phyloP scores from a whole-genome alignment of 371 early-diverging fungal genomes.

The Umbelopsis sp. region DNA sequence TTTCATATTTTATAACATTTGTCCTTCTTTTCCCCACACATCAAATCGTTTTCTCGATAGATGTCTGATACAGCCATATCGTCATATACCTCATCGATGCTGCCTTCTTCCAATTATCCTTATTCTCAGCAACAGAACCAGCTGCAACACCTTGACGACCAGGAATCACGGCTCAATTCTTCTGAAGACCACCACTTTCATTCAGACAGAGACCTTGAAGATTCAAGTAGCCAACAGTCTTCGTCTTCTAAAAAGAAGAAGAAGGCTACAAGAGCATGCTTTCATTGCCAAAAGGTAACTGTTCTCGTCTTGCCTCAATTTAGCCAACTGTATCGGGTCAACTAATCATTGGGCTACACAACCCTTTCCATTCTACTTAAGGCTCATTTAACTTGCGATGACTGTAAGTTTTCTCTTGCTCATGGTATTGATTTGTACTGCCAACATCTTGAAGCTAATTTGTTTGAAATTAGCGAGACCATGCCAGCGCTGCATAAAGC shows the following conservation, averaged over 20 bases:
- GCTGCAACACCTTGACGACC: constrained; percentile 4
- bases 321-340: background rate
- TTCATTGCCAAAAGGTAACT: constrained; percentile 59
- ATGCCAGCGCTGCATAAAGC: constrained; percentile 83
- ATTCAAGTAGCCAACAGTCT: background rate
- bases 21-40: background rate
- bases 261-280: constrained; percentile 40
- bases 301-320: background rate
- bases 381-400: constrained; percentile 71
- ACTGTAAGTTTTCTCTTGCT: constrained; percentile 42
- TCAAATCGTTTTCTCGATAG: constrained; percentile 13
- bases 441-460: background rate
- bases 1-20: background rate
- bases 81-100: constrained; percentile 12
- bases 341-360: background rate
- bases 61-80: constrained; percentile 16
- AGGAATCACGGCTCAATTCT: background rate
- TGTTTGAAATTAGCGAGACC: constrained; percentile 65
- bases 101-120: constrained; percentile 14
- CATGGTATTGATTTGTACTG: background rate
- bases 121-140: constrained; percentile 17
- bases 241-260: constrained; percentile 30
- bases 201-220: background rate
- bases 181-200: background rate
- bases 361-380: constrained; percentile 10